Conservation (phyloP, 73 alveolate species). For the Stentor coeruleus region DNA sequence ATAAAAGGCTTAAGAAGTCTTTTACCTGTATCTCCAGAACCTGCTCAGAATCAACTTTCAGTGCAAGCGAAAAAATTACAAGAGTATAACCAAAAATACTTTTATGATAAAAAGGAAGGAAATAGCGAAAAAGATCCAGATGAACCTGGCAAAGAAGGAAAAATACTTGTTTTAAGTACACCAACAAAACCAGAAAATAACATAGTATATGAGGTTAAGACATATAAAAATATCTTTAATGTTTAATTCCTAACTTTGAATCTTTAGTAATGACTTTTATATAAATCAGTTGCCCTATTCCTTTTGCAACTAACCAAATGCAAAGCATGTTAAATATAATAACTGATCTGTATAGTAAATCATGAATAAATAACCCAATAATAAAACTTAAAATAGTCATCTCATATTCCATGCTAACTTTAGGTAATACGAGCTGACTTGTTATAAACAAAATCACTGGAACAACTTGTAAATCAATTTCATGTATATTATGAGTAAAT, state of each 20-base stretch:
- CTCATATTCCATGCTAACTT: not conserved
- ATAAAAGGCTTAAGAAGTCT: not conserved
- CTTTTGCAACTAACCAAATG: not conserved
- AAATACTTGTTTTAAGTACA: not conserved
- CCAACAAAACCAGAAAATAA: slow-evolving; percentile 7
- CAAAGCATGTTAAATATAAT: not conserved
- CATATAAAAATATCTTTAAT: not conserved
- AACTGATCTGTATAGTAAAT: not conserved
- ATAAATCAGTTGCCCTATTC: not conserved
- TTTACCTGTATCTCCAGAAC: not conserved
- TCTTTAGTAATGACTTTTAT: not conserved
- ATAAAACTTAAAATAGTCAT: not conserved
- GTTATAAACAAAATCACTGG: not conserved
- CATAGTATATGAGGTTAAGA: not conserved
- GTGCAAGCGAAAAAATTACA: not conserved
- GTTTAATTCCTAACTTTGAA: not conserved
- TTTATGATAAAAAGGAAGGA: slow-evolving; percentile 11
- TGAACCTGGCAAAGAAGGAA: not conserved
- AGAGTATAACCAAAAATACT: not conserved
- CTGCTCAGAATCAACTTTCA: not conserved
- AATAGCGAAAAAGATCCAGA: not conserved
- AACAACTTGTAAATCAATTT: not conserved
- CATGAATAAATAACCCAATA: not conserved
- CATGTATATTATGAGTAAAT: not conserved
- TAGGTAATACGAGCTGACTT: not conserved